A percentile compares a stretch with the other conserved stretches of the same genome.
Conservation (phyloP, 148 eudicot species). For the Dysphania ambrosioides region DNA sequence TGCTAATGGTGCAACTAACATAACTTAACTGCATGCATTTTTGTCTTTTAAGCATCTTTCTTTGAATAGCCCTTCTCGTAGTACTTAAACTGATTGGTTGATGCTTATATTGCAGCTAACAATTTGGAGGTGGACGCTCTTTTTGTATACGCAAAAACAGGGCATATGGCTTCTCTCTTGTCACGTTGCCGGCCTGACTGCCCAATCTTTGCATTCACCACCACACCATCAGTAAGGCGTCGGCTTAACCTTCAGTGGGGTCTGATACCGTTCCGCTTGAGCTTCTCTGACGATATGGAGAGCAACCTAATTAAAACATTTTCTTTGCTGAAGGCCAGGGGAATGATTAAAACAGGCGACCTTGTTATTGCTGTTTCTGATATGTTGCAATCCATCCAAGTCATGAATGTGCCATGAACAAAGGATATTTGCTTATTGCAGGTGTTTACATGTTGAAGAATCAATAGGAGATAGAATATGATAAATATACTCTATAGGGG, state of each 20-base stretch:
- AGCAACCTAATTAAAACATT: slow-evolving; percentile 85
- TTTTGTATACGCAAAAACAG: slow-evolving; percentile 80
- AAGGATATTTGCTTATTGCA: too few species aligned
- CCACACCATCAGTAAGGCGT: slow-evolving; percentile 65
- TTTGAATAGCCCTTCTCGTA: too few species aligned
- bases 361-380: slow-evolving; percentile 94
- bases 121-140: slow-evolving; percentile 84
- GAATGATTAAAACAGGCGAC: slow-evolving; percentile 94
- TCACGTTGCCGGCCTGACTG: slow-evolving; percentile 96
- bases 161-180: slow-evolving; percentile 92
- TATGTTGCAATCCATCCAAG: slow-evolving; percentile 94
- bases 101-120: slow-evolving; percentile 62
- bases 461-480: too few species aligned
- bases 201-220: slow-evolving; percentile 90
- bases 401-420: slow-evolving; percentile 82
- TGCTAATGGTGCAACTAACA: too few species aligned
- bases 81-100: neutral
- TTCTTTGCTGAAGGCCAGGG: slow-evolving; percentile 83
- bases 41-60: too few species aligned
- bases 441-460: too few species aligned
- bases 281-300: slow-evolving; percentile 94
- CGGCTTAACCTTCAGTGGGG: slow-evolving; percentile 97
- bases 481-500: too few species aligned
- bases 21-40: too few species aligned
- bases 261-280: slow-evolving; percentile 84